Evolutionary conservation across 306 rosid genomes (phyloP), one percentile per base, ranked within the genome.

Genomic region (Spatholobus suberectus): DNA sequence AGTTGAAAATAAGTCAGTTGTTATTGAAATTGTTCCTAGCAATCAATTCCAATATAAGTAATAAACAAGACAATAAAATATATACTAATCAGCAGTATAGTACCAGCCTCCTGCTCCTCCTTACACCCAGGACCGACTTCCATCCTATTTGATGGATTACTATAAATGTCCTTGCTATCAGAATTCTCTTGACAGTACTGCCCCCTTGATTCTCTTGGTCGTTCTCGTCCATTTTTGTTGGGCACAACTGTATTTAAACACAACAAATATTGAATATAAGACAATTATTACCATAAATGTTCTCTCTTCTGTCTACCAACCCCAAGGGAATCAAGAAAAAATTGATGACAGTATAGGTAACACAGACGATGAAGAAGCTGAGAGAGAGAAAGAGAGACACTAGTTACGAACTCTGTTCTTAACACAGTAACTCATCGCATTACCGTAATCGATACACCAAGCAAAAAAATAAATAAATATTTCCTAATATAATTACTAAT

Each of bases 141-240:
- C 73, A 54, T 34, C 38, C 8, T 5, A 43, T 76, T 66, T 63
- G 76, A 68, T 8, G 46, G 83, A 85, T 46, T 57, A 54, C 4
- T 26, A 24, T 14, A 8, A 11, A 24, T 21, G 24, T 34, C 58
- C 1, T 75, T 51, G 18, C 59, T 17, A 35, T 79, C 71, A 1
- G 76, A 72, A 69, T 37, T 86, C 71, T 62, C 70, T 62, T 41
- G 58, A 71, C 44, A 62, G 34, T 59, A 75, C 65, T 70, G 77
- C 58, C 35, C 29, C 26, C 1, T 66, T 77, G 43, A 52, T 34
- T 24, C 73, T 2, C 12, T 69, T 69, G 80, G 75, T 51, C 3
- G 76, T 49, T 73, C 82, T 69, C 14, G 79, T 15, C 72, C 58
- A 43, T 17, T 74, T 73, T 34, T 70, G 43, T 71, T 63, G 21